phyloP scores from a whole-genome alignment of 805 yeast genomes.

The Cyberlindnera subsufficiens region DNA sequence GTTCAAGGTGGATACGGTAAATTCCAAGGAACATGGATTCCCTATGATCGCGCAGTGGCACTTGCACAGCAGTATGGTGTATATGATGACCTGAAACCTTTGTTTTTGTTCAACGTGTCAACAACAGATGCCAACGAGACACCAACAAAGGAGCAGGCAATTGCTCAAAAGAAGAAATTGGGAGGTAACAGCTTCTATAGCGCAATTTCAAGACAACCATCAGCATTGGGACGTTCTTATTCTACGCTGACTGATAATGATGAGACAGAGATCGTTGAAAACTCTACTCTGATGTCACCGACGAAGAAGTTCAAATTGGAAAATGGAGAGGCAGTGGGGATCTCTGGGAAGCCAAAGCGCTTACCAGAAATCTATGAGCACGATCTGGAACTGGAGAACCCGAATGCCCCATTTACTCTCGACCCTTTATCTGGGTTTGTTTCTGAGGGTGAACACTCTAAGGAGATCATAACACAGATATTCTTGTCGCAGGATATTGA shows the following conservation, averaged over 20 bases:
- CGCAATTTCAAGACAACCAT: conserved; percentile 19
- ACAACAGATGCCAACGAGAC: conserved; percentile 30
- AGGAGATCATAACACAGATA: conserved; percentile 42
- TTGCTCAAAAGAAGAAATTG: conserved; percentile 26
- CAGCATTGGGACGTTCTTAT: conserved; percentile 18
- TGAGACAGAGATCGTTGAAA: conserved; percentile 13
- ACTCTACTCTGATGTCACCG: conserved; percentile 27
- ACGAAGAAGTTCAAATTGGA: conserved; percentile 28
- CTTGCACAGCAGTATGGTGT: conserved; percentile 55
- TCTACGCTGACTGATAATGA: conserved; percentile 30
- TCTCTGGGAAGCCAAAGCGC: background rate
- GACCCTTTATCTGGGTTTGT: conserved; percentile 34
- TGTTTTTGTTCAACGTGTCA: conserved; percentile 45
- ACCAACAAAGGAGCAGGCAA: conserved; percentile 44
- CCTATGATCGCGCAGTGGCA: conserved; percentile 57
- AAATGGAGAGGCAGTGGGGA: background rate
- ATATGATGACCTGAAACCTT: conserved; percentile 54
- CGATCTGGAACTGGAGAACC: conserved; percentile 33
- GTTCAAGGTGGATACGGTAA: conserved; percentile 83
- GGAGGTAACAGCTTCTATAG: conserved; percentile 12
- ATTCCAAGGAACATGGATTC: conserved; percentile 86
- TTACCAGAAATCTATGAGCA: conserved; percentile 28
- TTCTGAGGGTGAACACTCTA: conserved; percentile 33
- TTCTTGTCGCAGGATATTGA: conserved; percentile 39
- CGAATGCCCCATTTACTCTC: conserved; percentile 42